Evolutionary conservation across 495 filamentous ascomycete species (phyloP).

Genomic region (Trichoderma parareesei): DNA sequence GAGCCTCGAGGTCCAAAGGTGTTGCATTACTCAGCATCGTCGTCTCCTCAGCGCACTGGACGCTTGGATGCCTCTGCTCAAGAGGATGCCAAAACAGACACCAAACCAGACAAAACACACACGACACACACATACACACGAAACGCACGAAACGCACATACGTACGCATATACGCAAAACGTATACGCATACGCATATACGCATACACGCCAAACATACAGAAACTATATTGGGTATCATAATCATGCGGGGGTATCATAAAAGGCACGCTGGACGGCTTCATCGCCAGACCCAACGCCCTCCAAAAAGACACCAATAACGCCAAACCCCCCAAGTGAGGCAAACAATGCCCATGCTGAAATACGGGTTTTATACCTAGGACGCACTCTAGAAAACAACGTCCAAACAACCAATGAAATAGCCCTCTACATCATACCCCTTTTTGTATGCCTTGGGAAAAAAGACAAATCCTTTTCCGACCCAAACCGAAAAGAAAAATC

Average conservation of each 20-base stretch:
- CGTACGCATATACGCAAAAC: conserved; percentile 13
- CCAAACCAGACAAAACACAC: conserved; percentile 1
- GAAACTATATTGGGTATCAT: conserved; percentile 14
- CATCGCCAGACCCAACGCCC: conserved; percentile 13
- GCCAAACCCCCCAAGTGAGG: not conserved
- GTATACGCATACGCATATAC: conserved; percentile 15
- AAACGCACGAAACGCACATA: conserved; percentile 13
- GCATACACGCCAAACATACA: conserved; percentile 2
- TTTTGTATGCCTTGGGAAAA: not conserved
- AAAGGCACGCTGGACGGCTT: conserved; percentile 5
- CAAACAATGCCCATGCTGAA: not conserved
- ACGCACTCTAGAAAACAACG: not conserved
- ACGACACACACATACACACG: conserved; percentile 11
- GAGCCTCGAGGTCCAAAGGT: too few relatives aligned
- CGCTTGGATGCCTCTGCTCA: not conserved
- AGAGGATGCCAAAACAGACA: not conserved
- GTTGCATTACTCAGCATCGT: too few relatives aligned
- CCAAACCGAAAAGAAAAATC: not conserved
- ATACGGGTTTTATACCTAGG: conserved; percentile 8
- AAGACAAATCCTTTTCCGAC: not conserved
- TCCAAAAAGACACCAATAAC: conserved; percentile 6
- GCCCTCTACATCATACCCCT: conserved; percentile 3
- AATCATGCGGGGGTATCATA: conserved; percentile 9
- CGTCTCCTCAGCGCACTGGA: not conserved
- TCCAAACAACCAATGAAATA: not conserved